Evolutionary conservation across 768 basidiomycete species (phyloP).

Genomic region (Tremella mesenterica): DNA sequence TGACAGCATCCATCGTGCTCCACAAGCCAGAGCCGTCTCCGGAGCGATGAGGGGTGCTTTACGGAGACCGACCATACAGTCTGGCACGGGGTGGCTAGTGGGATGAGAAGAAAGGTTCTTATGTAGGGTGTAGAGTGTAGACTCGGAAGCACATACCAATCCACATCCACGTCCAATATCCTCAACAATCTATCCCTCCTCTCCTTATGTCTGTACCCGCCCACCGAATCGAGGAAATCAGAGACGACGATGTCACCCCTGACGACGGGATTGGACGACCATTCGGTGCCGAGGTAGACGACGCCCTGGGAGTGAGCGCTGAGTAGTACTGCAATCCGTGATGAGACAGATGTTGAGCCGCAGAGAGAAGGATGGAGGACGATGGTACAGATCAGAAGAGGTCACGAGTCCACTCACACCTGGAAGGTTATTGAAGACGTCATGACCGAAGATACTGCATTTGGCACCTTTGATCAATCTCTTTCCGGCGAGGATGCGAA

Average conservation of each 20-base stretch:
- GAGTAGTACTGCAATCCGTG: constrained; percentile 5
- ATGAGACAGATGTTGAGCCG: constrained; percentile 7
- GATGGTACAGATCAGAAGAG: not conserved
- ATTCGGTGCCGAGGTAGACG: constrained; percentile 87
- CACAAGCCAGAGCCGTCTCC: too few species aligned
- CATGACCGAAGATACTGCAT: constrained; percentile 64
- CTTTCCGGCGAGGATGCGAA: constrained; percentile 90
- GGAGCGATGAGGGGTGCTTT: too few species aligned
- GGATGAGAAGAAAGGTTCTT: too few species aligned
- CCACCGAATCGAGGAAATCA: constrained; percentile 93
- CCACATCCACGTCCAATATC: constrained; percentile 87
- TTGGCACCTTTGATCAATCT: constrained; percentile 59
- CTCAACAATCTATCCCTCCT: constrained; percentile 76
- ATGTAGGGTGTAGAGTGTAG: not conserved
- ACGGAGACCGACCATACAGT: too few species aligned
- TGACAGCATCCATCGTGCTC: not conserved
- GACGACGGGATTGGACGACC: constrained; percentile 97
- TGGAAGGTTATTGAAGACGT: constrained; percentile 84
- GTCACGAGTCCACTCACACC: constrained; percentile 30
- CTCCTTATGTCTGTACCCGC: constrained; percentile 87
- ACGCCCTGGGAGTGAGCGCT: constrained; percentile 50
- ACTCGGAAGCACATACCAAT: constrained; percentile 49
- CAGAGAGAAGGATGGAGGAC: not conserved
- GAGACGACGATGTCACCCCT: constrained; percentile 84
- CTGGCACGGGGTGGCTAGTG: too few species aligned